These are phyloP conservation scores for Penicillium dipodomyicola DNA, from an alignment of 495 filamentous ascomycete genomes.

Conservation along the genomic window DNA sequence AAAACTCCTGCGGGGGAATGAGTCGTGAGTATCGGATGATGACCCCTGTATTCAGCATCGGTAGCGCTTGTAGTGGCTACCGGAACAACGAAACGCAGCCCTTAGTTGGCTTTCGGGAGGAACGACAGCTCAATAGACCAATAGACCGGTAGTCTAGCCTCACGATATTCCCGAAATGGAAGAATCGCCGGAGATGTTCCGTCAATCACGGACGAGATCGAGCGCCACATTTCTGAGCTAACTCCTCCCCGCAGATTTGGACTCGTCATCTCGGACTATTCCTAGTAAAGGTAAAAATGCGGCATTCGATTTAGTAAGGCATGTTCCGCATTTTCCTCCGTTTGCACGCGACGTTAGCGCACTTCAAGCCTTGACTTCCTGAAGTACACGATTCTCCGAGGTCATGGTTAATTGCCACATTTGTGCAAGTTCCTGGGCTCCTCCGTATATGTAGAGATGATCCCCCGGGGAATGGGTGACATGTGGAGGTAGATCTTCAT, in stretches of 20 bases:
- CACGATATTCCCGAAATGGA: not conserved
- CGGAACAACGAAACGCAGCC: slow-evolving; percentile 1
- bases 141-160: slow-evolving; percentile 2
- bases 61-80: not conserved
- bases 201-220: slow-evolving; percentile 31
- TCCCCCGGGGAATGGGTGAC: not conserved
- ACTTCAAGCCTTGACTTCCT: not conserved
- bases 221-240: not conserved
- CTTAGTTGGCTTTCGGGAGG: not conserved
- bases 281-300: not conserved
- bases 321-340: not conserved
- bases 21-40: slow-evolving; percentile 1
- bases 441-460: slow-evolving; percentile 3
- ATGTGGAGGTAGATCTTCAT: slow-evolving; percentile 26
- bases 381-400: not conserved
- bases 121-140: not conserved
- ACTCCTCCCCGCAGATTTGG: slow-evolving; percentile 6
- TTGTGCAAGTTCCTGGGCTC: not conserved
- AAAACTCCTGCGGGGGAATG: slow-evolving; percentile 31
- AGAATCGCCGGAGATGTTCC: slow-evolving; percentile 26
- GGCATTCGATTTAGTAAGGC: not conserved
- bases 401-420: not conserved
- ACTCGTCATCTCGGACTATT: not conserved
- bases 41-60: not conserved
- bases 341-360: not conserved